These are phyloP conservation scores for Tylopilus sp. DNA, from an alignment of 768 basidiomycete species.

Conservation along the genomic window DNA sequence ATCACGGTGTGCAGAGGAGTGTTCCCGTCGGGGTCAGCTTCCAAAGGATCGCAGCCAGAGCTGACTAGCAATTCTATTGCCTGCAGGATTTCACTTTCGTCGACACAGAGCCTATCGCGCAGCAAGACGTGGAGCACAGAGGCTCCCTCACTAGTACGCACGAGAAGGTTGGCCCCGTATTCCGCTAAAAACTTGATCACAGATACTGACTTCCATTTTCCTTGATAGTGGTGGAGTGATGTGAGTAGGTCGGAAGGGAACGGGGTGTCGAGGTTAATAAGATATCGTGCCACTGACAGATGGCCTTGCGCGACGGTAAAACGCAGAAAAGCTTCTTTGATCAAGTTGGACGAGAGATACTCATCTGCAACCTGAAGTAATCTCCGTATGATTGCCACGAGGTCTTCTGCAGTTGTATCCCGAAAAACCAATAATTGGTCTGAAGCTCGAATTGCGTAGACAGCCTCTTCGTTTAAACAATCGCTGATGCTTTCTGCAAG, in stretches of 20 bases:
- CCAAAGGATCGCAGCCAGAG: background rate
- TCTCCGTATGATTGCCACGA: background rate
- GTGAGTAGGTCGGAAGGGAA: background rate
- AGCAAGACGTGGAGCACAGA: background rate
- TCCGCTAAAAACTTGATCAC: background rate
- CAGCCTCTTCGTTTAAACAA: background rate
- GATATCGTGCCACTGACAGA: background rate
- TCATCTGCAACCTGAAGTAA: background rate
- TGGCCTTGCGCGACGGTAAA: background rate
- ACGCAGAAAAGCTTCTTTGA: background rate
- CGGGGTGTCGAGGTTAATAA: background rate
- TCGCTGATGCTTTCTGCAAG: background rate
- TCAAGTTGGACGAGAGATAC: background rate
- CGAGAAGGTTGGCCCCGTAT: background rate
- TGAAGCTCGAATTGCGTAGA: too few species aligned
- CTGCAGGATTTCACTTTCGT: background rate
- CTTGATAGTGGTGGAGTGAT: background rate
- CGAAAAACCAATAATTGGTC: background rate
- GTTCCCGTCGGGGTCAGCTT: background rate
- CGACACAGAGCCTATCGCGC: background rate
- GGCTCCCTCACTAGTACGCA: background rate
- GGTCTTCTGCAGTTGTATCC: background rate
- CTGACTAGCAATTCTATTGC: background rate
- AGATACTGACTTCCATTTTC: background rate
- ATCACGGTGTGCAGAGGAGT: background rate